Percentiles rank a stretch among this genome's conserved stretches.
Evolutionary conservation across 371 early-diverging fungal genomes (phyloP).

Genomic region (Mortierella sp.): DNA sequence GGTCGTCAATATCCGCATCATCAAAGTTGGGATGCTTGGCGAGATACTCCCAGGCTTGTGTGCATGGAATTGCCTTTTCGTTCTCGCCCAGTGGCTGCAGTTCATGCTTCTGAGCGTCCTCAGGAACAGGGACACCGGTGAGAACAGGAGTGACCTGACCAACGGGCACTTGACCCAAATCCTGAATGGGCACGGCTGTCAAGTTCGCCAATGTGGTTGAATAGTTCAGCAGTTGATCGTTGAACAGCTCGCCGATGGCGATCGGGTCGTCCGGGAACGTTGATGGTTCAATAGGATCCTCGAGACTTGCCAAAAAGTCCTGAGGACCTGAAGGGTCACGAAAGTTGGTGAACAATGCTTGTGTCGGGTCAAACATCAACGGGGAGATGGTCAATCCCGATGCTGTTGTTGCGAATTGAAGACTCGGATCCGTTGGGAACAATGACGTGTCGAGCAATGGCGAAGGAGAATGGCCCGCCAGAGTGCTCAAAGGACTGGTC

Average conservation of each 20-base stretch:
- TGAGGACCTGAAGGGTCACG: constrained; percentile 43
- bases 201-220: constrained; percentile 11
- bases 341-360: constrained; percentile 41
- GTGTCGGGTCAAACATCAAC: constrained; percentile 43
- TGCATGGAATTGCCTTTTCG: constrained; percentile 47
- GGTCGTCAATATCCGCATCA: constrained; percentile 61
- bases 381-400: constrained; percentile 13
- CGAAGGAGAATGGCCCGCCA: constrained; percentile 28
- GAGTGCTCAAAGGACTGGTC: constrained; percentile 23
- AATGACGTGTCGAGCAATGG: constrained; percentile 36
- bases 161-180: background rate
- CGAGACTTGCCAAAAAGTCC: constrained; percentile 30
- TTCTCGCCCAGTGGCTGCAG: constrained; percentile 28
- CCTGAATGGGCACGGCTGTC: constrained; percentile 14
- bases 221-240: constrained; percentile 32
- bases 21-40: constrained; percentile 64
- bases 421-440: constrained; percentile 12
- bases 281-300: constrained; percentile 27
- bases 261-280: constrained; percentile 22
- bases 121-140: no score
- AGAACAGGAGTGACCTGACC: no score
- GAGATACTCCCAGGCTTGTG: constrained; percentile 59
- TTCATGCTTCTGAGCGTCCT: background rate
- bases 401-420: constrained; percentile 12
- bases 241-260: constrained; percentile 21